Evolutionary conservation across 208 protist species (phyloP).

Genomic region (Trypanosomatidae sp.): DNA sequence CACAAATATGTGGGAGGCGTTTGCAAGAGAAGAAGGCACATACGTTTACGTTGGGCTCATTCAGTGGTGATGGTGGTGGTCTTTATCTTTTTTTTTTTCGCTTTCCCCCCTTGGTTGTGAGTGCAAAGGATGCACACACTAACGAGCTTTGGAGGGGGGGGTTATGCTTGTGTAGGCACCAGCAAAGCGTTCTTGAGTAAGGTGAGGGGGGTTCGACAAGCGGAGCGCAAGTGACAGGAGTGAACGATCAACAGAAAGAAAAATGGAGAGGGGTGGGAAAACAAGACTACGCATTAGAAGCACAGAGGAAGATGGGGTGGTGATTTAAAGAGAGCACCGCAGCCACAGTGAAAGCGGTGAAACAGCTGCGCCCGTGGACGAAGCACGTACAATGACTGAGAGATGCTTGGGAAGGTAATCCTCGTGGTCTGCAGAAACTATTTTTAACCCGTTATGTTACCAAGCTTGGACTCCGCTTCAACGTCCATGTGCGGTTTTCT

Average conservation of each 20-base stretch:
- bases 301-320: not conserved
- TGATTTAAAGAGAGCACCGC: not conserved
- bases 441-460: not conserved
- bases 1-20: not conserved
- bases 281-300: not conserved
- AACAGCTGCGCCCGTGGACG: not conserved
- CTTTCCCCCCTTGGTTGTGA: not conserved
- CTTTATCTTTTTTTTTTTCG: not conserved
- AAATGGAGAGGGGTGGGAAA: not conserved
- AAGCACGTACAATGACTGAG: not conserved
- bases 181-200: not conserved
- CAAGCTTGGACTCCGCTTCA: not conserved
- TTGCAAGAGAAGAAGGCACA: not conserved
- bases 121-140: not conserved
- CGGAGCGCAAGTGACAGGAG: not conserved
- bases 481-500: not conserved
- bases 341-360: not conserved
- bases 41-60: not conserved
- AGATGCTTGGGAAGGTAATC: not conserved
- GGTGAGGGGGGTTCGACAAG: not conserved
- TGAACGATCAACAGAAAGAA: not conserved
- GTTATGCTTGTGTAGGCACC: not conserved
- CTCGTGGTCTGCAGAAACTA: not conserved
- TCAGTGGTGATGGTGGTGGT: not conserved
- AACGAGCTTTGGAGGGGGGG: too few relatives aligned